phyloP scores from a whole-genome alignment of 1,284 basidiomycete genomes.

The Trichosporon sp. region DNA sequence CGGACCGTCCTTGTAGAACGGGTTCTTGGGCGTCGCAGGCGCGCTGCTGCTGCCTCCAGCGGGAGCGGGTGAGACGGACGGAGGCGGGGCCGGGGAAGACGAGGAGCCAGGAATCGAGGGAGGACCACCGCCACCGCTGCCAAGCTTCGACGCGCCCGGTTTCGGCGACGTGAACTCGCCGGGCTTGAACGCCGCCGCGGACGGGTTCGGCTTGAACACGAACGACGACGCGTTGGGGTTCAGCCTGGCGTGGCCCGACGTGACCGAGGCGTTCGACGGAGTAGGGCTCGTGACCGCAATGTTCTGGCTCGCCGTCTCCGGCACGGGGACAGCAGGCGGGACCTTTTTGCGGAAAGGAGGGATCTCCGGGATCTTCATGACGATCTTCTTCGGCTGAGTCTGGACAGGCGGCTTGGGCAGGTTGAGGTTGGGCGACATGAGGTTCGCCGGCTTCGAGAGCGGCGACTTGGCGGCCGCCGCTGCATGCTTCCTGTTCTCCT shows the following conservation, averaged over 20 bases:
- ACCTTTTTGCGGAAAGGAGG: constrained; percentile 68
- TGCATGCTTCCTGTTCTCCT: constrained; percentile 51
- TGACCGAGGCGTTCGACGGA: constrained; percentile 40
- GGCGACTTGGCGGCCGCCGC: constrained; percentile 18
- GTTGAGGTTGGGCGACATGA: constrained; percentile 14
- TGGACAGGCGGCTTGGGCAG: constrained; percentile 16
- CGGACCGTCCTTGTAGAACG: constrained; percentile 76
- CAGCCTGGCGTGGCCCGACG: constrained; percentile 53
- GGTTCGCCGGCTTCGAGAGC: constrained; percentile 14
- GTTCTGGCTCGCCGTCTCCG: constrained; percentile 35
- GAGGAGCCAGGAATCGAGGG: background rate
- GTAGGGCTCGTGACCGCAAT: constrained; percentile 49
- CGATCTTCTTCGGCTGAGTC: constrained; percentile 38
- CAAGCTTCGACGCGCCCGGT: background rate
- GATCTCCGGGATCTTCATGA: constrained; percentile 70
- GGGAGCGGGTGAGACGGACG: constrained; percentile 29
- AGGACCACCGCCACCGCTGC: background rate
- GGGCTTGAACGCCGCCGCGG: constrained; percentile 51
- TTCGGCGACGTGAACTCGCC: constrained; percentile 9
- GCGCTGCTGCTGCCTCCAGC: constrained; percentile 3
- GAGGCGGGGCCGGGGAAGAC: background rate
- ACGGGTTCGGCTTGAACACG: constrained; percentile 59
- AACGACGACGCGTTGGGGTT: constrained; percentile 67
- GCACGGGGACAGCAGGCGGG: constrained; percentile 30
- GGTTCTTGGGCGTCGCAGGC: constrained; percentile 51